Evolutionary conservation across 2,329 filamentous ascomycete species (phyloP).

Genomic region (Cytospora mali): DNA sequence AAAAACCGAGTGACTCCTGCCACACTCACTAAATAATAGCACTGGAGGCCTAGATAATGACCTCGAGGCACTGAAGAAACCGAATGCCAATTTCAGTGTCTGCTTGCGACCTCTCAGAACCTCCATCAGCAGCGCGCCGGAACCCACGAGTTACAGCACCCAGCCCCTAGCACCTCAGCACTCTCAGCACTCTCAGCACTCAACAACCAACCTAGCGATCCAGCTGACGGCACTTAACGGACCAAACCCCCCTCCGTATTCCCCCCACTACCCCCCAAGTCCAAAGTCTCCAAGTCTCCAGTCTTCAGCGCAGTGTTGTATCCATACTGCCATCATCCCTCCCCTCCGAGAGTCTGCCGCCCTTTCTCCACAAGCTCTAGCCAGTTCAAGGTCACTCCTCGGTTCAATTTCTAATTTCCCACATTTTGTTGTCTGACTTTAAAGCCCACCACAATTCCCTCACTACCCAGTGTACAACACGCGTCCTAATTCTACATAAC

Average conservation of each 20-base stretch:
- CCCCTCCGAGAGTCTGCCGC: background rate
- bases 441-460: slow-evolving; percentile 25
- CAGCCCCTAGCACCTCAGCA: background rate
- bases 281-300: background rate
- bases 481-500: slow-evolving; percentile 1
- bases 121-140: too few species aligned
- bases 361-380: background rate
- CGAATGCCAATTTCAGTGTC: background rate
- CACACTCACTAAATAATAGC: background rate
- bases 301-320: background rate
- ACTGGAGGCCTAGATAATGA: background rate
- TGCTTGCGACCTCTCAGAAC: background rate
- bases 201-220: background rate
- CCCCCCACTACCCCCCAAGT: background rate
- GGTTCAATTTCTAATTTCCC: slow-evolving; percentile 23
- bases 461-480: slow-evolving; percentile 5
- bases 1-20: background rate
- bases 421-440: slow-evolving; percentile 25
- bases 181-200: too few species aligned
- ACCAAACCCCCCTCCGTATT: background rate
- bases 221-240: background rate
- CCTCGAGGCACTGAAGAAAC: background rate
- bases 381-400: slow-evolving; percentile 1
- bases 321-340: background rate
- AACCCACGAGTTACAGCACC: background rate